phyloP scores from a whole-genome alignment of 139 green algal species.

The Parachlorella kessleri region DNA sequence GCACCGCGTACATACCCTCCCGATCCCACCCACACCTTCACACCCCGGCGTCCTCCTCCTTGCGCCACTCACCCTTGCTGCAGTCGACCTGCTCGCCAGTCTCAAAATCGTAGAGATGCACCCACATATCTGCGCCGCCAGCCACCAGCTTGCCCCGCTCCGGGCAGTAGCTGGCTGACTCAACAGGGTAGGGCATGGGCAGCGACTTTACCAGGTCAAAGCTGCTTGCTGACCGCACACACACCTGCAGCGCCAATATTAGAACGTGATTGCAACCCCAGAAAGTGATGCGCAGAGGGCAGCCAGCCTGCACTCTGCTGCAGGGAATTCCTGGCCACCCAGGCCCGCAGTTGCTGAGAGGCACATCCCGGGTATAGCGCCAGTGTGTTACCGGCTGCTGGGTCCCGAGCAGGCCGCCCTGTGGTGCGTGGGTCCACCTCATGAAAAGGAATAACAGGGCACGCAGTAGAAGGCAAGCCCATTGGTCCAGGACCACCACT shows the following conservation, averaged over 20 bases:
- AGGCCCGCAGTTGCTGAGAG: too few relatives aligned
- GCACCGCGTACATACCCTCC: too few relatives aligned
- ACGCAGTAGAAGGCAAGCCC: too few relatives aligned
- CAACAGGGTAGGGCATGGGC: constrained; percentile 59
- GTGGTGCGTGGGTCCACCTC: too few relatives aligned
- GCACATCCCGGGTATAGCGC: too few relatives aligned
- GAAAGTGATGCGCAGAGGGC: background rate
- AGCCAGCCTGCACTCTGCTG: too few relatives aligned
- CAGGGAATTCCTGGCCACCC: too few relatives aligned
- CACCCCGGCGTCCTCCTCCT: too few relatives aligned
- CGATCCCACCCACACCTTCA: too few relatives aligned
- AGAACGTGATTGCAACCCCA: background rate
- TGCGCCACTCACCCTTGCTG: constrained; percentile 15
- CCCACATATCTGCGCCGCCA: constrained; percentile 98
- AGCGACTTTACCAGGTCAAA: constrained; percentile 54
- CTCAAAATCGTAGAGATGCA: constrained; percentile 86
- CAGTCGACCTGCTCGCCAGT: constrained; percentile 72
- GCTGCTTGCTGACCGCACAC: constrained; percentile 72
- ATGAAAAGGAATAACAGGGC: too few relatives aligned
- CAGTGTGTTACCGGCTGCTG: too few relatives aligned
- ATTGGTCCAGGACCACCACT: background rate
- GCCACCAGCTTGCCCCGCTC: constrained; percentile 69
- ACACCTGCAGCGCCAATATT: constrained; percentile 26
- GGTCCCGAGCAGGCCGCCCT: too few relatives aligned
- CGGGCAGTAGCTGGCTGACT: constrained; percentile 82